Conservation (phyloP, 768 basidiomycete species). For the Termitomyces sp. region DNA sequence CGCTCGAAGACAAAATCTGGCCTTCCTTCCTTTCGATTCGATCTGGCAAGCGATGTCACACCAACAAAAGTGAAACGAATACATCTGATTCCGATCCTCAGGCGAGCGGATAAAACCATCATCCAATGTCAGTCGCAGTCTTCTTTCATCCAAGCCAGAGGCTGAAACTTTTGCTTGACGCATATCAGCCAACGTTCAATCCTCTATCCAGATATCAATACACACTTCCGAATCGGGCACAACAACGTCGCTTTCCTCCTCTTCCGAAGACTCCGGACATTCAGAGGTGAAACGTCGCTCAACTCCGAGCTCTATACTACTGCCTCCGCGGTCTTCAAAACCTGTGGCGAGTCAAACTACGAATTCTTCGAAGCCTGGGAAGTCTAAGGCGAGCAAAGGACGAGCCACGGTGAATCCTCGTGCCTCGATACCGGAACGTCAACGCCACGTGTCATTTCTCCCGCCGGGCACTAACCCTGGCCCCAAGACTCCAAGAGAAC, state of each 20-base stretch:
- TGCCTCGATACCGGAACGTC: constrained; percentile 6
- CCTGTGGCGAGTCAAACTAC: not conserved
- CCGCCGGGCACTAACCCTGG: constrained; percentile 9
- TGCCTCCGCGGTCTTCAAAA: constrained; percentile 9
- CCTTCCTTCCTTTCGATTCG: constrained; percentile 1
- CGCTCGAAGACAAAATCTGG: constrained; percentile 1
- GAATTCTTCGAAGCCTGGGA: constrained; percentile 7
- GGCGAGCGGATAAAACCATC: constrained; percentile 1
- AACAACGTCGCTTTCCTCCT: constrained; percentile 6
- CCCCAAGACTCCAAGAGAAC: constrained; percentile 5
- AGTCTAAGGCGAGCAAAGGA: constrained; percentile 1
- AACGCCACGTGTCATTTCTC: constrained; percentile 10
- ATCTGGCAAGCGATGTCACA: not conserved
- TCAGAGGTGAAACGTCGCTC: not conserved
- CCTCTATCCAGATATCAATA: constrained; percentile 9
- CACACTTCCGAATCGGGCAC: constrained; percentile 4
- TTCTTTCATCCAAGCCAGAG: not conserved
- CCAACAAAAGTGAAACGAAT: constrained; percentile 3
- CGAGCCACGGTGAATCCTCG: constrained; percentile 5
- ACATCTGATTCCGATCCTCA: constrained; percentile 3
- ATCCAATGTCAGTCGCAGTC: constrained; percentile 1
- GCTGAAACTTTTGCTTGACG: not conserved
- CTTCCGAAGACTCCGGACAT: constrained; percentile 8
- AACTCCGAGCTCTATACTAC: not conserved
- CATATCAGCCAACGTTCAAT: constrained; percentile 2